Conservation (phyloP, 345 rosid genomes). For the Gossypium arboreum region DNA sequence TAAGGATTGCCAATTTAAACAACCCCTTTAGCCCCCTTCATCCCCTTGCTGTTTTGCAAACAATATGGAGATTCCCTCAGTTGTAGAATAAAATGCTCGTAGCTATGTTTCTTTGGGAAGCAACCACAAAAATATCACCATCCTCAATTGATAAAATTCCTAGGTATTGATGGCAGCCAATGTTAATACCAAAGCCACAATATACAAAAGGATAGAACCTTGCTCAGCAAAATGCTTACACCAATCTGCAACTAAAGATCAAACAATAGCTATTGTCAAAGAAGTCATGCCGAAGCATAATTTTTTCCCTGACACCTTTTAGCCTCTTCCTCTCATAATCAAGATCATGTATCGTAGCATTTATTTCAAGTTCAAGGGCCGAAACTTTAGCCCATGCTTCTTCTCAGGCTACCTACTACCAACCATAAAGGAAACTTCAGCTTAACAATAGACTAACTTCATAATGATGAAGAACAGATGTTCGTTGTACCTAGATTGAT, state of each 20-base stretch:
- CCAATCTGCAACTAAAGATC: slow-evolving; percentile 6
- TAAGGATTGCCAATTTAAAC: too few species aligned
- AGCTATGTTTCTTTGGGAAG: slow-evolving; percentile 83
- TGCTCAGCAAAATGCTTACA: background rate
- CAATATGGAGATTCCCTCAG: slow-evolving; percentile 68
- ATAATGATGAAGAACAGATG: slow-evolving; percentile 11
- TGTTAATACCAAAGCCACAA: background rate
- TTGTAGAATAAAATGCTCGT: slow-evolving; percentile 88
- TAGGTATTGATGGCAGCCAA: background rate
- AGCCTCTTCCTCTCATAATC: slow-evolving; percentile 85
- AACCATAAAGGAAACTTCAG: slow-evolving; percentile 55
- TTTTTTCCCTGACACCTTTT: slow-evolving; percentile 94
- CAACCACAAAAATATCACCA: slow-evolving; percentile 9
- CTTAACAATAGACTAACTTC: slow-evolving; percentile 27
- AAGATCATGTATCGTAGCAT: slow-evolving; percentile 72
- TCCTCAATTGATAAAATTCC: background rate
- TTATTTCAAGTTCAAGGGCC: slow-evolving; percentile 77
- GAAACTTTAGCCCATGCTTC: slow-evolving; percentile 98
- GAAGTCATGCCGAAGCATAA: slow-evolving; percentile 83
- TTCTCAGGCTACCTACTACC: slow-evolving; percentile 98
- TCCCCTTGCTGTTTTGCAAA: slow-evolving; percentile 78
- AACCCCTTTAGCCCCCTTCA: slow-evolving; percentile 24
- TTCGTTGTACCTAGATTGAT: background rate
- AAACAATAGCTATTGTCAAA: background rate
- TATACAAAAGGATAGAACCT: background rate